Evolutionary conservation across 129 eudicot genomes (phyloP), one percentile per base, ranked within the genome.

Genomic region (Tanacetum coccineum): DNA sequence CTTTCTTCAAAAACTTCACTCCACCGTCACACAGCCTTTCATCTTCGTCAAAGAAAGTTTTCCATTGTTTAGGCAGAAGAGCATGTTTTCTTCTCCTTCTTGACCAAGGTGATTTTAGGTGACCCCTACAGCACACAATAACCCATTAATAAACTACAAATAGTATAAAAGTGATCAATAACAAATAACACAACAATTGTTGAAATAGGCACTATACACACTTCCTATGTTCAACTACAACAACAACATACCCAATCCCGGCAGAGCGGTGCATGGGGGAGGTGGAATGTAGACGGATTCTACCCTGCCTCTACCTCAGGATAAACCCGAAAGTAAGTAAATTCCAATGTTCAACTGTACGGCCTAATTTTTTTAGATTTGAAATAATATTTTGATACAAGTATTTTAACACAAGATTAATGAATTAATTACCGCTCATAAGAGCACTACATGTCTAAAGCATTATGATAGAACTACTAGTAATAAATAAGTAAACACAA

Each of bases 71-170:
- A 22, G 92, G 87, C 19, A 70, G 83, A 65, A 88, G 85, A 36
- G 83, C 89, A 66, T 79, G 80, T 74, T 85, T 88, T 66, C 92
- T 85, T 83, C 92, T 88, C 77, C 89, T 74, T 59, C 85, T 75
- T 57, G 96, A 88, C 96, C 96, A 85, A 63, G 96, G 96, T 48
- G 96, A 88, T 76, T 85, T 80, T 64, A 80, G 80, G 72, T 78
- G 83, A n/a, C 85, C 83, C 80, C 96, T 88, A 74, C 54, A 79
- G 51, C 20, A 17, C 20, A 17, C 56, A 77, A 39, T 13, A 50
- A 64, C 68, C 75, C 71, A 21, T 59, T 71, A 76, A 3, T 9
- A 39, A 9, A 54, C 36, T 59, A 19, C 59, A 66, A 58, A 66
- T 28, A 7, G 44, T n/a, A 59, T 49, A 10, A 40, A 66, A 59